Percentiles rank a stretch among this genome's conserved stretches.
phyloP scores from a whole-genome alignment of 2,329 filamentous ascomycete species.

The Blastomyces percursus region DNA sequence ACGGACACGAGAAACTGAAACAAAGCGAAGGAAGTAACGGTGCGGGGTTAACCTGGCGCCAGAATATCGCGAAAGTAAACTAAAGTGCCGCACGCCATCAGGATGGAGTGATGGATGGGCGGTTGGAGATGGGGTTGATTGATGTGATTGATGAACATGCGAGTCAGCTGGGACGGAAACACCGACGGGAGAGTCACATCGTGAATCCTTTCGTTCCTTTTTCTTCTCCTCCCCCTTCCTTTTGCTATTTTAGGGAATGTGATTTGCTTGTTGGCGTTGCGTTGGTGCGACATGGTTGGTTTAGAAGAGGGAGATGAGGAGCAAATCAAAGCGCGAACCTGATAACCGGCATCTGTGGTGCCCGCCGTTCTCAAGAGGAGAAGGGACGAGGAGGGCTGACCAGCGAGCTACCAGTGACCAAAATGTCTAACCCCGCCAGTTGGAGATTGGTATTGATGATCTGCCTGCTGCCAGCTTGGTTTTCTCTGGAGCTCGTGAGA shows the following conservation, averaged over 20 bases:
- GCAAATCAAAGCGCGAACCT: not conserved
- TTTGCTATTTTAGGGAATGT: conserved; percentile 1
- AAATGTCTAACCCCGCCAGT: conserved; percentile 1
- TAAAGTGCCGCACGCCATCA: not conserved
- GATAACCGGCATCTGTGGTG: not conserved
- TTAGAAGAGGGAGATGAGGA: not conserved
- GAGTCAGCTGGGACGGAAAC: not conserved
- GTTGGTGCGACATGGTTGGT: conserved; percentile 2
- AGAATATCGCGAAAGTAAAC: not conserved
- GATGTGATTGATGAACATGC: not conserved
- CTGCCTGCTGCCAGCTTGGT: not conserved
- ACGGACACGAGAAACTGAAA: not conserved
- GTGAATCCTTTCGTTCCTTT: not conserved
- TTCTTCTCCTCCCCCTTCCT: too few species aligned
- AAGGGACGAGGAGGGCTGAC: not conserved
- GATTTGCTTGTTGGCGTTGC: not conserved
- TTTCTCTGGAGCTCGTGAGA: not conserved
- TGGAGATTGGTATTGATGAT: not conserved
- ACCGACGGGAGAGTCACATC: not conserved
- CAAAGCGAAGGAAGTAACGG: not conserved
- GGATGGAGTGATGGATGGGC: not conserved
- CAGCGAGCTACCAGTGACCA: not conserved
- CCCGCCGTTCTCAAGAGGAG: too few species aligned
- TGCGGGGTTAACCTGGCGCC: not conserved
- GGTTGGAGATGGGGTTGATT: not conserved